Evolutionary conservation across 2,329 filamentous ascomycete species (phyloP), one percentile per base, ranked within the genome.

Genomic region (Arthroderma sp.): DNA sequence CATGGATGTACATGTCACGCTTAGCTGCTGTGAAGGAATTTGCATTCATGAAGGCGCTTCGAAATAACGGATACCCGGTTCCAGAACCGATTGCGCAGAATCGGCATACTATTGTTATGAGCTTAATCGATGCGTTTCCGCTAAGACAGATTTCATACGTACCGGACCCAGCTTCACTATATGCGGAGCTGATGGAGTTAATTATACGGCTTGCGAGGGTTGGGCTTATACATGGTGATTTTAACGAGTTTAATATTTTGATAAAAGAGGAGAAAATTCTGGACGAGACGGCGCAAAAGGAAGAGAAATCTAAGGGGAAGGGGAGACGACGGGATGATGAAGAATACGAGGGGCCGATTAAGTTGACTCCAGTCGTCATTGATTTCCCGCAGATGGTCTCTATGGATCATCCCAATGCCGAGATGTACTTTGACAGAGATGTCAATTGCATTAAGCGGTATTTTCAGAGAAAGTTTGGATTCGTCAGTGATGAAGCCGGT

Each of bases 321-420:
- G 15, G 15, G 15, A 22, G 15, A 22, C 15, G 15, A 22, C 15
- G 15, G 15, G 15, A 22, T 22, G 15, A 22, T 22, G 60, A 61
- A 10, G 48, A 55, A n/a, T 53, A 54, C 10, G 51, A 51, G 15
- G 49, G 43, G 46, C 54, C 52, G 45, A 58, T 83, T 44, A 72
- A 63, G 31, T 68, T 94, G 28, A 78, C 77, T 5, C 91, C 91
- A 1, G 77, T 95, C 44, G 69, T 98, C 38, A 98, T 98, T 56
- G 93, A 98, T 67, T 98, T 98, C 59, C 91, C 91, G 0, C 91
- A 98, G 61, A 96, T 95, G 83, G 79, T 98, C 2, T 96, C 89
- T 1, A 86, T 94, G 61, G 86, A 94, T 54, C 91, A 98, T 59
- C 66, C 72, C 32, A 95, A 98, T 57, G 93, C 91, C 11, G 83